These are phyloP conservation scores for Termitomyces sp. DNA, from an alignment of 1,284 basidiomycete genomes.

Conservation along the genomic window DNA sequence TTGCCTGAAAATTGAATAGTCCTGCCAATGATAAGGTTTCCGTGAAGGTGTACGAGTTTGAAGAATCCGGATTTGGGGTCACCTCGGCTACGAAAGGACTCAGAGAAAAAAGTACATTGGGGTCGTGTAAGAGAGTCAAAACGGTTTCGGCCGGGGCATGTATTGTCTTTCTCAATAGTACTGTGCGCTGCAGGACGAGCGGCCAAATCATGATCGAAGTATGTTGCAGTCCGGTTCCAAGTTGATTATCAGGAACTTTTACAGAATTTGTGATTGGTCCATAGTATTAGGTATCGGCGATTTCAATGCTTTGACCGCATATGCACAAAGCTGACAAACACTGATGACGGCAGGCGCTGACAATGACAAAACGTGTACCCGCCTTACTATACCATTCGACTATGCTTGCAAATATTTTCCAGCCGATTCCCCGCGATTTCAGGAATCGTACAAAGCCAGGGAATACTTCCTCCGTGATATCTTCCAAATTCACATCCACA, in stretches of 20 bases:
- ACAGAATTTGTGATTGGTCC: neutral
- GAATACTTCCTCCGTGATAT: constrained; percentile 59
- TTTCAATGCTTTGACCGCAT: neutral
- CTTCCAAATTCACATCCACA: constrained; percentile 48
- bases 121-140: neutral
- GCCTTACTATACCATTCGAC: constrained; percentile 35
- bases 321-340: neutral
- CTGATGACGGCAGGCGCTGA: constrained; percentile 30
- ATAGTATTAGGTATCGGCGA: no score
- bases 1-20: constrained; percentile 21
- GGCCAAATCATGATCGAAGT: neutral
- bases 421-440: constrained; percentile 34
- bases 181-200: neutral
- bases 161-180: neutral
- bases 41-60: constrained; percentile 29
- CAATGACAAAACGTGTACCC: constrained; percentile 55
- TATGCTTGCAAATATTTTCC: constrained; percentile 38
- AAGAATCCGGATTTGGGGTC: constrained; percentile 21
- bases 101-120: constrained; percentile 23
- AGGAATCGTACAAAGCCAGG: constrained; percentile 52
- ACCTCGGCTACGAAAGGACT: constrained; percentile 30
- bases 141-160: neutral
- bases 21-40: constrained; percentile 28
- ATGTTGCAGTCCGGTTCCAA: no score
- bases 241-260: no score